phyloP scores from a whole-genome alignment of 139 green algal species.

The Pedinophyceae sp. region DNA sequence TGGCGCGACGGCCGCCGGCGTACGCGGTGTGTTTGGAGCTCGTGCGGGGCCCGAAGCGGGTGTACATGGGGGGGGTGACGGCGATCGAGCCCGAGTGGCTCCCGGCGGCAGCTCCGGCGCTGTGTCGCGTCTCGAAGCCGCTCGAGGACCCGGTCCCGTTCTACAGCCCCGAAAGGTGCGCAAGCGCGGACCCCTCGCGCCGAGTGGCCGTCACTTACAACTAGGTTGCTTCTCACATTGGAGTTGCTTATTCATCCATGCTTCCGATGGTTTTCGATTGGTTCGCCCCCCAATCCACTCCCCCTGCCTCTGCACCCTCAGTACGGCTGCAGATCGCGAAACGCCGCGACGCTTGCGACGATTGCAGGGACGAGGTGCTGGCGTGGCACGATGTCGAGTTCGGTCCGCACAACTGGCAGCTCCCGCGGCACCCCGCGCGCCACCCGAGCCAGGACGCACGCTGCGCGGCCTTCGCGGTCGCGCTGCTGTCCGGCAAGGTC shows the following conservation, averaged over 20 bases:
- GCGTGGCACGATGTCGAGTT: slow-evolving; percentile 48
- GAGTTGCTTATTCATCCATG: background rate
- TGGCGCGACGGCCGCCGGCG: slow-evolving; percentile 43
- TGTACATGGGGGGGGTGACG: slow-evolving; percentile 69
- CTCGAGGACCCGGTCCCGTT: slow-evolving; percentile 35
- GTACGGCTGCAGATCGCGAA: no score
- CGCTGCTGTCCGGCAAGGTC: slow-evolving; percentile 64
- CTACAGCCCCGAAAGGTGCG: slow-evolving; percentile 34
- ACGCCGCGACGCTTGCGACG: no score
- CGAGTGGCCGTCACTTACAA: slow-evolving; percentile 1
- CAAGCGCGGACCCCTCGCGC: no score
- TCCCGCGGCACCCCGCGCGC: slow-evolving; percentile 33
- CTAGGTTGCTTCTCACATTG: background rate
- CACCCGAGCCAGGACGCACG: slow-evolving; percentile 24
- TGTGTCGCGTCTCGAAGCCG: slow-evolving; percentile 34
- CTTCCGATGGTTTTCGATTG: slow-evolving; percentile 11
- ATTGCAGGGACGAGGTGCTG: slow-evolving; percentile 48
- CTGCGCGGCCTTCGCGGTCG: slow-evolving; percentile 53
- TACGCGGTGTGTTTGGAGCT: slow-evolving; percentile 63
- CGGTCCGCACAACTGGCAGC: slow-evolving; percentile 55
- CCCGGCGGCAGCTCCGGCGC: slow-evolving; percentile 27
- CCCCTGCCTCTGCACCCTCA: no score
- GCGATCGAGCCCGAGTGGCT: slow-evolving; percentile 36
- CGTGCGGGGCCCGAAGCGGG: slow-evolving; percentile 55
- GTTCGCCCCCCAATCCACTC: no score